Percentiles rank a stretch among this genome's conserved stretches.
phyloP scores from a whole-genome alignment of 78 protist species.

The Corallochytrium limacisporum region DNA sequence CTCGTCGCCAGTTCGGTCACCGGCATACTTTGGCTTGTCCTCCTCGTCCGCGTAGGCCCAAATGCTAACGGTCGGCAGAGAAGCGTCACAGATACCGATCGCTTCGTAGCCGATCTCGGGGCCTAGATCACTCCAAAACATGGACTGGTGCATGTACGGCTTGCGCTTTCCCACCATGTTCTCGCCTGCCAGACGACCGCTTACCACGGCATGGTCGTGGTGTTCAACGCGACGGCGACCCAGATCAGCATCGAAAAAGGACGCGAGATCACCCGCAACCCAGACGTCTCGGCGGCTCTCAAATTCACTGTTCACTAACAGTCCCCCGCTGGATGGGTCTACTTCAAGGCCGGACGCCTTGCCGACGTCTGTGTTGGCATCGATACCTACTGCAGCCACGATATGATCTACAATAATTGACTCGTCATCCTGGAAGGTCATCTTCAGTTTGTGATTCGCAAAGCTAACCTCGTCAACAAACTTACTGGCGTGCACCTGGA shows the following conservation, averaged over 20 bases:
- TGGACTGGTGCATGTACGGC: conserved; percentile 23
- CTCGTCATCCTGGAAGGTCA: not conserved
- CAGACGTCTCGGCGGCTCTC: conserved; percentile 51
- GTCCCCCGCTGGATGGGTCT: conserved; percentile 55
- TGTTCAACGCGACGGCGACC: conserved; percentile 67
- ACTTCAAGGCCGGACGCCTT: conserved; percentile 40
- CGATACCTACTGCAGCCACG: conserved; percentile 37
- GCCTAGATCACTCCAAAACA: conserved; percentile 39
- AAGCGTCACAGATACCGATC: conserved; percentile 30
- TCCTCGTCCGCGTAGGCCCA: conserved; percentile 44
- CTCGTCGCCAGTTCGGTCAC: too few species aligned
- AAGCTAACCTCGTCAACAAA: not conserved
- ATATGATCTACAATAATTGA: not conserved
- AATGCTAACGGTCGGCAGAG: conserved; percentile 23
- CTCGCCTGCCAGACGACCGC: conserved; percentile 46
- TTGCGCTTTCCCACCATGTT: conserved; percentile 31
- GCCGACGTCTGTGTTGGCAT: conserved; percentile 49
- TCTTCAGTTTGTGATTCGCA: not conserved
- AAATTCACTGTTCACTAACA: conserved; percentile 54
- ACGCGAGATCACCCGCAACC: conserved; percentile 65
- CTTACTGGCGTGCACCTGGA: not conserved
- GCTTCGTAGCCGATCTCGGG: conserved; percentile 36
- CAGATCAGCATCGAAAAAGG: conserved; percentile 39
- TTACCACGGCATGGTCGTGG: conserved; percentile 63
- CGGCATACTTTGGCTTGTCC: too few species aligned